Evolutionary conservation across 2,329 filamentous ascomycete species (phyloP), one percentile per base, ranked within the genome.

Genomic region (Fusarium sp.): DNA sequence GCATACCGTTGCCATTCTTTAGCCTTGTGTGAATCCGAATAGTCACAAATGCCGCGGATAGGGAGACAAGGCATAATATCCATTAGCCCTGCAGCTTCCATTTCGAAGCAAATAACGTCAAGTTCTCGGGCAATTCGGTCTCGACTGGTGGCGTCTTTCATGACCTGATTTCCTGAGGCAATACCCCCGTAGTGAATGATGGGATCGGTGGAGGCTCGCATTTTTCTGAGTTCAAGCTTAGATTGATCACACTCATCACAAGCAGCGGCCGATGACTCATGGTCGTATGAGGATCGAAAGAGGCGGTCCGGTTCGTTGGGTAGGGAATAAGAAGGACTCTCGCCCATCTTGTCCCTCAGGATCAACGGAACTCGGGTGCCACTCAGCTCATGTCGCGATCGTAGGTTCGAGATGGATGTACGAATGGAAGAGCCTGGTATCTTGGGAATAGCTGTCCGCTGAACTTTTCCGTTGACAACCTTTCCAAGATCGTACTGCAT

Each of bases 21-120:
- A 2, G 20, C 17, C 14, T 61, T 61, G 4, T 61, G 58, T 0
- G 58, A 34, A 9, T 61, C 58, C 0, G 58, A 58, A 81, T 82
- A 83, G 46, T 82, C 78, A 22, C 77, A 83, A 0, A 83, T 80
- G 0, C 80, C 81, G 18, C 79, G 75, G n/a, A 83, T 78, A 0
- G 79, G 72, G 0, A 83, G 56, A 33, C 77, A 82, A 0, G 78
- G 76, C 2, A 80, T 71, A 1, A 72, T 46, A 17, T 72, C 68
- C 68, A 74, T 71, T 0, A 77, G 11, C 0, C 78, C 77, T 0
- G 77, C 76, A 2, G 74, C 74, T n/a, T 78, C 76, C 76, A 75
- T 79, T 22, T 80, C 74, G 10, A 78, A 69, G 4, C 77, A 78
- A 0, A 75, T 50, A 0, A 73, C 51, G 0, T 62, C 64, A 0